phyloP scores from a whole-genome alignment of 1,284 basidiomycete species.

The Marasmius sp. region DNA sequence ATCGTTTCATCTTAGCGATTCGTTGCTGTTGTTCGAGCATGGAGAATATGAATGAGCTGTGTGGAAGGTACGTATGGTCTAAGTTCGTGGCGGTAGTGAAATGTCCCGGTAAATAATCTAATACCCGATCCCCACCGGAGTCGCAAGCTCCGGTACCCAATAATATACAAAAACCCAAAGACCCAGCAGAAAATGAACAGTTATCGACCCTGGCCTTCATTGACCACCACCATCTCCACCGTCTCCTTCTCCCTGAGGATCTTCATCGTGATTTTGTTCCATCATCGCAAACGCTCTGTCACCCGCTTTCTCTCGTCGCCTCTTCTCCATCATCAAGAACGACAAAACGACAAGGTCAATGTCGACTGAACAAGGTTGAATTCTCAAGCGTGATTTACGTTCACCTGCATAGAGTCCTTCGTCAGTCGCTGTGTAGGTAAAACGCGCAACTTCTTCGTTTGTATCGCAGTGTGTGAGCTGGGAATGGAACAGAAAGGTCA shows the following conservation, averaged over 20 bases:
- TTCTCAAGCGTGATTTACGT: conserved; percentile 41
- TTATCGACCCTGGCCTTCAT: background rate
- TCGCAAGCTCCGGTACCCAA: background rate
- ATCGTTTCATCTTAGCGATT: no score
- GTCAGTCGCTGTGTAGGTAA: conserved; percentile 26
- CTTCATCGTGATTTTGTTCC: conserved; percentile 34
- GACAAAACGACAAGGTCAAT: conserved; percentile 52
- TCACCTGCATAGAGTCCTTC: conserved; percentile 50
- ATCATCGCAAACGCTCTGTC: conserved; percentile 25
- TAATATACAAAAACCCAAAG: background rate
- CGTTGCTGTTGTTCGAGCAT: no score
- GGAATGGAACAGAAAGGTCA: background rate
- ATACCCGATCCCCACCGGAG: background rate
- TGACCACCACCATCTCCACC: conserved; percentile 26
- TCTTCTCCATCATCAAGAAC: conserved; percentile 54
- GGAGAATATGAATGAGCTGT: no score
- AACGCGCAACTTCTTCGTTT: conserved; percentile 42
- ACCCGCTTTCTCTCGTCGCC: conserved; percentile 39
- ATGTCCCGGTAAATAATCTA: background rate
- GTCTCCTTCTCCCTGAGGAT: conserved; percentile 34
- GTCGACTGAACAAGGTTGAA: conserved; percentile 46
- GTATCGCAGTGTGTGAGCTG: conserved; percentile 38
- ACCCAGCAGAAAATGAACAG: background rate
- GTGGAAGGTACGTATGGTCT: no score
- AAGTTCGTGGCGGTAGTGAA: no score